Percentiles rank a stretch among this genome's conserved stretches.
phyloP scores from a whole-genome alignment of 2,329 filamentous ascomycete species.

The Monosporascus sp. region DNA sequence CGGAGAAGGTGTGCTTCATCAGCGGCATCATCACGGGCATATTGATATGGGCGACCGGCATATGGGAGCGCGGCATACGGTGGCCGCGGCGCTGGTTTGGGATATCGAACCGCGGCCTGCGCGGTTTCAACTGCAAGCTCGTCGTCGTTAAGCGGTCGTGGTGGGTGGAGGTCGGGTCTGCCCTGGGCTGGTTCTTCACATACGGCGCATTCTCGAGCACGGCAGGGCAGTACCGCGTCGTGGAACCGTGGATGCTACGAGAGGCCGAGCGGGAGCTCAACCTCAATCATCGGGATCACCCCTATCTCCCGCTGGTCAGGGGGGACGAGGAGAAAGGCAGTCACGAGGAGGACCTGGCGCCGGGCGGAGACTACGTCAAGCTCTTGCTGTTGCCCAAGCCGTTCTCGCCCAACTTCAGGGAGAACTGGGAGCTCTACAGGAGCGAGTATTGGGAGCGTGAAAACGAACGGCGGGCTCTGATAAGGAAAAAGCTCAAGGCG shows the following conservation, averaged over 20 bases:
- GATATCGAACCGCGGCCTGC: conserved; percentile 81
- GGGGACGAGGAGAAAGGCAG: conserved; percentile 57
- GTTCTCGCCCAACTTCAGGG: conserved; percentile 88
- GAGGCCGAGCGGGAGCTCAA: conserved; percentile 57
- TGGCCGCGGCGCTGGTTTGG: conserved; percentile 92
- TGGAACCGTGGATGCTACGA: conserved; percentile 59
- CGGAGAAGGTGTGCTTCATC: conserved; percentile 86
- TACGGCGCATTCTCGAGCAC: conserved; percentile 66
- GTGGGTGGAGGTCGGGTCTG: conserved; percentile 72
- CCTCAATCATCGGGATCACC: conserved; percentile 36
- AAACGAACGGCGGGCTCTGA: conserved; percentile 76
- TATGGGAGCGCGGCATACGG: conserved; percentile 91
- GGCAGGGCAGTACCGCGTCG: conserved; percentile 67
- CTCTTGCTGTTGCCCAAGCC: conserved; percentile 87
- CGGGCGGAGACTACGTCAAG: conserved; percentile 88
- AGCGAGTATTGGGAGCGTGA: conserved; percentile 96
- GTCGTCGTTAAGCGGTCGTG: conserved; percentile 80
- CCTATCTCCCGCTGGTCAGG: conserved; percentile 32
- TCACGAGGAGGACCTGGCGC: conserved; percentile 84
- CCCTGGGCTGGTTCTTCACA: conserved; percentile 71
- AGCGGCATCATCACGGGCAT: conserved; percentile 82
- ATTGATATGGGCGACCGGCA: conserved; percentile 88
- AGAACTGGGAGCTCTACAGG: conserved; percentile 95
- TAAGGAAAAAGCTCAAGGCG: conserved; percentile 65
- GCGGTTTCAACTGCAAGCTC: conserved; percentile 93